Conservation (phyloP, 1,139 yeast genomes). For the Magnusiomyces fungicola region DNA sequence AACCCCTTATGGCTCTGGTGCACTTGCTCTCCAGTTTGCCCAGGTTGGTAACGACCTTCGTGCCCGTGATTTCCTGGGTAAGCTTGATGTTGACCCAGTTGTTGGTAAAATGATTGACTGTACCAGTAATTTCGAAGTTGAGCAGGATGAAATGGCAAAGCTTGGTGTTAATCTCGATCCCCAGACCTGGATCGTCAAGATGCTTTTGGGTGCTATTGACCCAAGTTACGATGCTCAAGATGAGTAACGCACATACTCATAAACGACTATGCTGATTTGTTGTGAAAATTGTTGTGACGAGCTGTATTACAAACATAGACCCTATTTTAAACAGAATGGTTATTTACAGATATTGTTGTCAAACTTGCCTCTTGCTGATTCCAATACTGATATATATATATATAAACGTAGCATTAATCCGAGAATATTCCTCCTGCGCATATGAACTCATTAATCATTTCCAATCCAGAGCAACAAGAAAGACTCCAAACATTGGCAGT, state of each 20-base stretch:
- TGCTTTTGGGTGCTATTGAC: constrained; percentile 30
- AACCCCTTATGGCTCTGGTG: constrained; percentile 29
- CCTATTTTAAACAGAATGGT: neutral
- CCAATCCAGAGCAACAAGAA: no score
- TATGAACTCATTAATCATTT: no score
- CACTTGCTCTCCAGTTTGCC: constrained; percentile 32
- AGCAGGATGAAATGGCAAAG: constrained; percentile 32
- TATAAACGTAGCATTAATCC: no score
- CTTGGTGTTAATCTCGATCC: constrained; percentile 31
- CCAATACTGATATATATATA: no score
- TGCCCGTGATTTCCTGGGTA: constrained; percentile 30
- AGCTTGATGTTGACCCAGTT: constrained; percentile 27
- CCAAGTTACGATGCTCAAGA: constrained; percentile 29
- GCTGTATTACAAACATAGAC: no score
- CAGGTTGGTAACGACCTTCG: constrained; percentile 32
- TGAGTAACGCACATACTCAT: constrained; percentile 16
- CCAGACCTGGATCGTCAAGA: constrained; percentile 30
- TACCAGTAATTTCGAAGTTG: constrained; percentile 32
- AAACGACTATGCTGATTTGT: neutral
- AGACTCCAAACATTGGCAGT: no score
- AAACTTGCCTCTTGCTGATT: no score
- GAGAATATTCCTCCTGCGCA: no score
- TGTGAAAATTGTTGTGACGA: neutral
- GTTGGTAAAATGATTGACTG: constrained; percentile 32
- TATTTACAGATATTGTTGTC: neutral